phyloP scores from a whole-genome alignment of 202 grass and related monocot species.

The Sporobolus alterniflorus region DNA sequence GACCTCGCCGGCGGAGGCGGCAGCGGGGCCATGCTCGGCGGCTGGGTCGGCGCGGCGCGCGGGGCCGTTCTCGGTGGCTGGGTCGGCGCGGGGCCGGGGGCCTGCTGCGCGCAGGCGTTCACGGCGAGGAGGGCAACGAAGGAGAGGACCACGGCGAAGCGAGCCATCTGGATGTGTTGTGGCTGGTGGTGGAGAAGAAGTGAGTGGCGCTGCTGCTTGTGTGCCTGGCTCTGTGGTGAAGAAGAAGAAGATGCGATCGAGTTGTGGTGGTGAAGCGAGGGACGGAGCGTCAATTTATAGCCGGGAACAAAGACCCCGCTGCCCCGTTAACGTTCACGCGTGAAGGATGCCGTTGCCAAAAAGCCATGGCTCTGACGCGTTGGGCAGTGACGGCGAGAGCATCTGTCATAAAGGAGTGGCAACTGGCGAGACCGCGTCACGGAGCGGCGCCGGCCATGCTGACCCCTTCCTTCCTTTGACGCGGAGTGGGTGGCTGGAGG shows the following conservation, averaged over 20 bases:
- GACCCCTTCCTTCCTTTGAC: not conserved
- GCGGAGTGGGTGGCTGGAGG: not conserved
- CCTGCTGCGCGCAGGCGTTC: constrained; percentile 58
- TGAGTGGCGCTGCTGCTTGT: too few species aligned
- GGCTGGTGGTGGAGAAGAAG: not conserved
- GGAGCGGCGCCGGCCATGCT: not conserved
- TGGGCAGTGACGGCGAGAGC: not conserved
- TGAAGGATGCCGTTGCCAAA: not conserved
- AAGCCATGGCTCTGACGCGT: not conserved
- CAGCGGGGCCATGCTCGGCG: constrained; percentile 46
- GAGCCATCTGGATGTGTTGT: constrained; percentile 36
- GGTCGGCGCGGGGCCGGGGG: constrained; percentile 38
- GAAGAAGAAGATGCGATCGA: not conserved
- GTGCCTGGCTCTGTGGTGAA: not conserved
- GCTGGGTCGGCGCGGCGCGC: constrained; percentile 34
- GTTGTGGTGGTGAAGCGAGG: not conserved
- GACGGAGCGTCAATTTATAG: constrained; percentile 24
- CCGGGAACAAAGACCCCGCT: not conserved
- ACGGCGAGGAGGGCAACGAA: constrained; percentile 55
- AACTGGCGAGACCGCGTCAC: not conserved
- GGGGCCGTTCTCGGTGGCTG: constrained; percentile 40
- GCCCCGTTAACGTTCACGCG: constrained; percentile 24
- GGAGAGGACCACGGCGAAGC: constrained; percentile 47
- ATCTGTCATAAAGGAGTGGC: not conserved
- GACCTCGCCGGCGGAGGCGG: constrained; percentile 35